Evolutionary conservation across 2,329 filamentous ascomycete species (phyloP).

Genomic region (Clonostachys byssicola): DNA sequence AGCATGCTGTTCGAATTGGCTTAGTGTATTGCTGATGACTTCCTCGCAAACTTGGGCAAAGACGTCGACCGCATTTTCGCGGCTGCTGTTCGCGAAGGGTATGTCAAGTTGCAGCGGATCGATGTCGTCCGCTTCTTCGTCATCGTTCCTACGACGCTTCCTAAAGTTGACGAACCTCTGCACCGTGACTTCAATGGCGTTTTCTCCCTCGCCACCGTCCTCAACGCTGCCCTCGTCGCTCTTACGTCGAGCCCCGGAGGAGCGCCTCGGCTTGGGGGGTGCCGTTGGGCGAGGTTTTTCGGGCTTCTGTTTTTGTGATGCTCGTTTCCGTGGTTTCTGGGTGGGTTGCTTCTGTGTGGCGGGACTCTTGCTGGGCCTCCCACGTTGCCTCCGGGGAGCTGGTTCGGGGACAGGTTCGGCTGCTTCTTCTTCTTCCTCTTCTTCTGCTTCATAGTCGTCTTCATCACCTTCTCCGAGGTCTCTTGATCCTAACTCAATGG

Average conservation of each 20-base stretch:
- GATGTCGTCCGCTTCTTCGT: constrained; percentile 30
- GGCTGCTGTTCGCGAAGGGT: constrained; percentile 45
- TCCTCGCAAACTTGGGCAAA: constrained; percentile 59
- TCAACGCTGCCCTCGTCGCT: background rate
- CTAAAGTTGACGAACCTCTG: constrained; percentile 53
- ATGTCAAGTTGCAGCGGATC: constrained; percentile 47
- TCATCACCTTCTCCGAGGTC: constrained; percentile 11
- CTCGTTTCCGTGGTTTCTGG: constrained; percentile 2
- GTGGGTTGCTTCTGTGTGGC: constrained; percentile 32
- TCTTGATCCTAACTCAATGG: constrained; percentile 34
- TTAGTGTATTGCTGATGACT: constrained; percentile 46
- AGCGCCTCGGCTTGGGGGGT: too few species aligned
- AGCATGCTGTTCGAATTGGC: constrained; percentile 36
- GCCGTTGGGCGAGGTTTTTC: constrained; percentile 11
- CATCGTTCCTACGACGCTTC: constrained; percentile 31
- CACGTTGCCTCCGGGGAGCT: constrained; percentile 30
- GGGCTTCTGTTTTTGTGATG: background rate
- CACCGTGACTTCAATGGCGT: constrained; percentile 49
- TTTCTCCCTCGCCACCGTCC: background rate
- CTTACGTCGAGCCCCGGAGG: background rate
- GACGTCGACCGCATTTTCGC: constrained; percentile 60
- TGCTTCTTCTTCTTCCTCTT: constrained; percentile 13
- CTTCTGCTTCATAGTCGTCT: constrained; percentile 22
- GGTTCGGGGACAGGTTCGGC: constrained; percentile 4
- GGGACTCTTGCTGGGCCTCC: constrained; percentile 28